Base-by-base conservation (phyloP, 345 rosid species). In the Angophora floribunda region DNA sequence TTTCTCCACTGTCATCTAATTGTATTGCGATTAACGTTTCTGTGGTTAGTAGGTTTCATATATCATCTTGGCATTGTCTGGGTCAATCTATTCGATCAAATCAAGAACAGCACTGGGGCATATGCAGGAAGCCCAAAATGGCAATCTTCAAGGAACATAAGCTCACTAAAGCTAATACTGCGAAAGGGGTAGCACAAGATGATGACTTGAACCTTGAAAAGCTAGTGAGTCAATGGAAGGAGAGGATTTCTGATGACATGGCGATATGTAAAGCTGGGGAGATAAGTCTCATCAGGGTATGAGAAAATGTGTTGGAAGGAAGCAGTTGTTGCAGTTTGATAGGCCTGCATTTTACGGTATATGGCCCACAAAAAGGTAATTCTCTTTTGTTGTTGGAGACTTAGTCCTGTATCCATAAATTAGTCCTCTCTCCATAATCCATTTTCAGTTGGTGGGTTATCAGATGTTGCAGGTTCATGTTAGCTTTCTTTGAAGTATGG, bases 261-360 rank as follows among this genome's bases (percentile, higher is more conserved):
- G 88, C 92, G 28, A 89, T 88, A 53, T 7, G 51, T 87, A 57
- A 87, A 63, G 86, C 55, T 88, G 89, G 86, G 89, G 86, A 59
- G 91, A 89, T 86, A 85, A 85, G 89, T 90, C 88, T 47, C 86
- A 53, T 86, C 75, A 90, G 57, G 91, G 36, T 87, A 88, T 30
- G 90, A 92, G 87, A 89, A 94, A 88, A 88, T 92, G 88, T 86
- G 89, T 85, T 41, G 87, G 87, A 87, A 91, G 93, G 84, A 95
- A 91, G 90, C 93, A 97, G 90, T 90, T 96, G 88, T 89, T 96
- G 91, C 98, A 97, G 88, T 96, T 96, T 93, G 98, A 93, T 90
- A 95, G 99, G 59, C 99, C 98, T 88, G 99, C 97, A 87, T 97
- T 97, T 92, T 97, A 94, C 91, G 99, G 99, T 75, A 90, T 94